These are phyloP conservation scores for Aspergillus texensis DNA, from an alignment of 2,329 filamentous ascomycete species.

Conservation along the genomic window DNA sequence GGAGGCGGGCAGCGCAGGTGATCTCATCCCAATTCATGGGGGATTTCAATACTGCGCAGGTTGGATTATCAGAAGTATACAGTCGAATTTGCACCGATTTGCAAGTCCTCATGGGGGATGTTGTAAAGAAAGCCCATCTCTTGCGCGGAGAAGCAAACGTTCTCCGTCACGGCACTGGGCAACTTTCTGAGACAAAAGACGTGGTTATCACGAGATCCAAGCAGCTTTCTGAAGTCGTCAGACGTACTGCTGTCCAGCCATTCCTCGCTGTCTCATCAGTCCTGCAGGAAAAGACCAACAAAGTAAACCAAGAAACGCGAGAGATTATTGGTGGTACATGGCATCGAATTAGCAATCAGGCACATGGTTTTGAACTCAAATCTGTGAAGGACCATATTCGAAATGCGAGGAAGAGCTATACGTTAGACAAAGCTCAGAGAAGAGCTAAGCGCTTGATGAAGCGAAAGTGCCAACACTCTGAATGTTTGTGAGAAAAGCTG, in stretches of 20 bases:
- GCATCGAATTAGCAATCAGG: slow-evolving; percentile 29
- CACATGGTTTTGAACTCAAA: slow-evolving; percentile 26
- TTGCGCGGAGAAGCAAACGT: slow-evolving; percentile 34
- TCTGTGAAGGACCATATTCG: slow-evolving; percentile 32
- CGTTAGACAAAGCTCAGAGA: slow-evolving; percentile 39
- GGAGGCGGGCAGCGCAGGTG: slow-evolving; percentile 45
- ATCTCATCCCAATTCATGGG: slow-evolving; percentile 39
- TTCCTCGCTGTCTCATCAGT: slow-evolving; percentile 34
- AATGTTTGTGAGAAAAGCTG: slow-evolving; percentile 9
- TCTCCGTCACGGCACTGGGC: slow-evolving; percentile 28
- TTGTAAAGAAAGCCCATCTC: slow-evolving; percentile 38
- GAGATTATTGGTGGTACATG: slow-evolving; percentile 32
- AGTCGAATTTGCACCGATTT: slow-evolving; percentile 42
- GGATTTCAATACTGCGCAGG: slow-evolving; percentile 43
- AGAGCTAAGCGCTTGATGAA: slow-evolving; percentile 35
- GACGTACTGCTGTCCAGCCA: slow-evolving; percentile 33
- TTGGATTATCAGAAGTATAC: slow-evolving; percentile 40
- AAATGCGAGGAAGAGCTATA: slow-evolving; percentile 29
- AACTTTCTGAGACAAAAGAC: slow-evolving; percentile 27
- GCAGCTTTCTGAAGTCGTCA: slow-evolving; percentile 36
- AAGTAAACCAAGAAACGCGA: slow-evolving; percentile 31
- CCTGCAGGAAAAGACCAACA: slow-evolving; percentile 33
- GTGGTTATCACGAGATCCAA: slow-evolving; percentile 36
- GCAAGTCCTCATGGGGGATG: slow-evolving; percentile 41
- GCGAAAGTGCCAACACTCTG: slow-evolving; percentile 19